Evolutionary conservation across 2,329 filamentous ascomycete genomes (phyloP).

Genomic region (Ceratocystis harringtonii): DNA sequence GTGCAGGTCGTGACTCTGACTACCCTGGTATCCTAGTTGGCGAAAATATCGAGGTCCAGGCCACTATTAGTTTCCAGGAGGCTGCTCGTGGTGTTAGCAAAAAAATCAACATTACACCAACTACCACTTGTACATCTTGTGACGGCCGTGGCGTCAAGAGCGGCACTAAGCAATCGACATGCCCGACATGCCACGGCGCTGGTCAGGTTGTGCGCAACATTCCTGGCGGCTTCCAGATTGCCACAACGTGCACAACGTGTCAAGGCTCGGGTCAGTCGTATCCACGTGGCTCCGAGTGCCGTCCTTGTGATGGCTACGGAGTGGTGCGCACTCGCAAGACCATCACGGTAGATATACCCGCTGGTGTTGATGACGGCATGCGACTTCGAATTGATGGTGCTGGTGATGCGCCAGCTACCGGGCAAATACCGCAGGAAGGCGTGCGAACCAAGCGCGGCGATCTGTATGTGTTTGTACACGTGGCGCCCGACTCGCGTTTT

Average conservation of each 20-base stretch:
- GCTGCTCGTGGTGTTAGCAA: constrained; percentile 82
- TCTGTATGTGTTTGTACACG: constrained; percentile 78
- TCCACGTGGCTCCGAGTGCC: constrained; percentile 68
- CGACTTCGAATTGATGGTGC: constrained; percentile 69
- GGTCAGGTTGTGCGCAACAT: constrained; percentile 79
- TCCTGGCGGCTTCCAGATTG: constrained; percentile 91
- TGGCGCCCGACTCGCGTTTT: constrained; percentile 83
- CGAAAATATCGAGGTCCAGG: constrained; percentile 89
- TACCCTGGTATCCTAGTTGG: constrained; percentile 72
- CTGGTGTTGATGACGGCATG: constrained; percentile 95
- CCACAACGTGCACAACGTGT: constrained; percentile 70
- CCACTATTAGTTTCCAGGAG: constrained; percentile 88
- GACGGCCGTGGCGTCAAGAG: constrained; percentile 70
- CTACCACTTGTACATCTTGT: constrained; percentile 71
- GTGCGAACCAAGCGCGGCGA: constrained; percentile 62
- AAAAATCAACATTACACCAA: constrained; percentile 71
- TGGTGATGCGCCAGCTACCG: constrained; percentile 72
- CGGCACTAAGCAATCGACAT: constrained; percentile 57
- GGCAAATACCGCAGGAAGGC: constrained; percentile 44
- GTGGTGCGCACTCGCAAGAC: constrained; percentile 71
- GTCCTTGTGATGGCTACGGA: constrained; percentile 64
- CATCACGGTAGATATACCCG: constrained; percentile 80
- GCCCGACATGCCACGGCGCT: constrained; percentile 69
- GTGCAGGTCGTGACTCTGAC: constrained; percentile 50
- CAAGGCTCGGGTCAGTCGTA: constrained; percentile 62